phyloP scores from a whole-genome alignment of 108 stramenopile genomes.

The Nitzschia sp. region DNA sequence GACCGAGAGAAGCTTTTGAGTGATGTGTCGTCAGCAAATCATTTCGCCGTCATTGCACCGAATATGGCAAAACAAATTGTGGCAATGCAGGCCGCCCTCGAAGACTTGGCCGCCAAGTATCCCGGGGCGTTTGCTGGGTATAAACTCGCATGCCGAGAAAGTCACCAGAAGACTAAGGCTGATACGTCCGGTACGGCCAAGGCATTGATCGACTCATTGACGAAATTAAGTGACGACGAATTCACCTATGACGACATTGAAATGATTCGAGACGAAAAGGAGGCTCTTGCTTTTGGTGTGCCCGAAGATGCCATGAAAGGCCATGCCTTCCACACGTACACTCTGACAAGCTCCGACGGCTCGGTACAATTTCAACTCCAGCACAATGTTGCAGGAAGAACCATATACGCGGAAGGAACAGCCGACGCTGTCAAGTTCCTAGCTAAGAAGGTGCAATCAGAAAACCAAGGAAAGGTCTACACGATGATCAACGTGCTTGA shows the following conservation, averaged over 20 bases:
- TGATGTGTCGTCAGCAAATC: conserved; percentile 66
- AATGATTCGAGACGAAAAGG: conserved; percentile 88
- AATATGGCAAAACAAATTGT: conserved; percentile 99
- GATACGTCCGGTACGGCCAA: conserved; percentile 99
- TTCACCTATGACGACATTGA: conserved; percentile 87
- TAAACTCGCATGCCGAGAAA: conserved; percentile 88
- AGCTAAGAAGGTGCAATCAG: conserved; percentile 70
- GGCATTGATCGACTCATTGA: conserved; percentile 88
- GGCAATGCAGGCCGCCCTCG: conserved; percentile 95
- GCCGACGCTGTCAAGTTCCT: conserved; percentile 97
- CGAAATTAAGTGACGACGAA: conserved; percentile 48
- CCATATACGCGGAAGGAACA: conserved; percentile 97
- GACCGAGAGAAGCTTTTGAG: conserved; percentile 84
- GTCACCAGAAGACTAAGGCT: conserved; percentile 96
- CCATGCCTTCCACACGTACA: conserved; percentile 99
- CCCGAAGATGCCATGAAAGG: conserved; percentile 89
- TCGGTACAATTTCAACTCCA: conserved; percentile 93
- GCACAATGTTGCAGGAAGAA: conserved; percentile 97
- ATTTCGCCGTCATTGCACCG: conserved; percentile 97
- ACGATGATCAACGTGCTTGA: conserved; percentile 90
- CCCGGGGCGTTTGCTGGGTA: conserved; percentile 94
- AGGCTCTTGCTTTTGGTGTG: conserved; percentile 91
- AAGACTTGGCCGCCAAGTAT: conserved; percentile 87
- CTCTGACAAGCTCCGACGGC: conserved; percentile 89
- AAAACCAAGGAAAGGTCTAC: conserved; percentile 72